Evolutionary conservation across 169 alveolate genomes (phyloP).

Genomic region (Plasmodium coatneyi): DNA sequence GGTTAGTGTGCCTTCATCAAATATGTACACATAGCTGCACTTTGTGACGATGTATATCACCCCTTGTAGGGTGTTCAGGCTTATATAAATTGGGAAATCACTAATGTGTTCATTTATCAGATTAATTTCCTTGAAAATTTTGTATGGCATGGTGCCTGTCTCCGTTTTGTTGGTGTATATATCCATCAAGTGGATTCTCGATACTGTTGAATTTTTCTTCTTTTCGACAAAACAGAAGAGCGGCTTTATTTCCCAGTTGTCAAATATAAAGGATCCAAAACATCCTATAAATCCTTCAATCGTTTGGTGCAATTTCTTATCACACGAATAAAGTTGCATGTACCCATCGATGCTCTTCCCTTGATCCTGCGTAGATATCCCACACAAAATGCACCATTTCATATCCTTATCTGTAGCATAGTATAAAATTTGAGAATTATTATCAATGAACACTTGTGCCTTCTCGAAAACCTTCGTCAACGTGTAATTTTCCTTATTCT

Average conservation of each 20-base stretch:
- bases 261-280: slow-evolving; percentile 91
- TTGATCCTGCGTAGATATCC: slow-evolving; percentile 92
- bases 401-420: slow-evolving; percentile 90
- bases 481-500: slow-evolving; percentile 77
- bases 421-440: slow-evolving; percentile 92
- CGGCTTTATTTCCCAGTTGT: slow-evolving; percentile 82
- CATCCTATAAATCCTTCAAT: slow-evolving; percentile 96
- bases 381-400: slow-evolving; percentile 96
- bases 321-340: slow-evolving; percentile 94
- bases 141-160: slow-evolving; percentile 74
- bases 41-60: slow-evolving; percentile 86
- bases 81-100: slow-evolving; percentile 87
- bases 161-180: slow-evolving; percentile 82
- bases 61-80: slow-evolving; percentile 87
- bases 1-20: slow-evolving; percentile 80
- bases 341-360: slow-evolving; percentile 93
- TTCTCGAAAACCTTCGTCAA: slow-evolving; percentile 91
- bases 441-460: slow-evolving; percentile 89
- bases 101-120: slow-evolving; percentile 63
- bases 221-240: slow-evolving; percentile 95
- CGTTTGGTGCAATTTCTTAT: slow-evolving; percentile 93
- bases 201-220: slow-evolving; percentile 88
- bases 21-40: slow-evolving; percentile 81
- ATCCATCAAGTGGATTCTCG: slow-evolving; percentile 95
- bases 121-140: slow-evolving; percentile 80